Evolutionary conservation across 2,329 filamentous ascomycete genomes (phyloP).

Genomic region (Phaeosphaeria sp.): DNA sequence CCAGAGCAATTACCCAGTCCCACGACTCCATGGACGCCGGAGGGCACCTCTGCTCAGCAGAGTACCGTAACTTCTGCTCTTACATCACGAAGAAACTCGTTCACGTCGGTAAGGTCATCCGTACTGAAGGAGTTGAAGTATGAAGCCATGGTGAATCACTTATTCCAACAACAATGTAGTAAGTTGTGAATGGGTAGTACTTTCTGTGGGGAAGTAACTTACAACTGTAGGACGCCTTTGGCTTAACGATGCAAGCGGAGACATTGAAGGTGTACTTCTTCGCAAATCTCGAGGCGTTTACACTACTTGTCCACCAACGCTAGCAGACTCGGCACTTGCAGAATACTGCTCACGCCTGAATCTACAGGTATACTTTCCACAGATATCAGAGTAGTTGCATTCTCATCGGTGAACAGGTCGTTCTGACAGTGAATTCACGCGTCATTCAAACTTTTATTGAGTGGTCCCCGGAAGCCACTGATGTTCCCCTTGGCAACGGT

Average conservation of each 20-base stretch:
- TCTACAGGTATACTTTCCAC: slow-evolving; percentile 62
- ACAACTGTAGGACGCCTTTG: slow-evolving; percentile 60
- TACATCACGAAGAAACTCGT: slow-evolving; percentile 27
- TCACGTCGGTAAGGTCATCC: slow-evolving; percentile 16
- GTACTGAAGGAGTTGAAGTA: slow-evolving; percentile 72
- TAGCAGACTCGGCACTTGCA: slow-evolving; percentile 69
- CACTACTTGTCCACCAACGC: slow-evolving; percentile 72
- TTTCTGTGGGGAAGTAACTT: background rate
- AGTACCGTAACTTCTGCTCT: slow-evolving; percentile 16
- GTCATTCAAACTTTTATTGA: slow-evolving; percentile 80
- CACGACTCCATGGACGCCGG: slow-evolving; percentile 15
- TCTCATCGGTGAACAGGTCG: slow-evolving; percentile 59
- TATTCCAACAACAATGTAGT: slow-evolving; percentile 79
- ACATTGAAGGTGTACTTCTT: slow-evolving; percentile 61
- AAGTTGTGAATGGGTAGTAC: slow-evolving; percentile 2
- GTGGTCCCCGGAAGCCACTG: slow-evolving; percentile 74
- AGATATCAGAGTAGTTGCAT: background rate
- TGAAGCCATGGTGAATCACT: slow-evolving; percentile 83
- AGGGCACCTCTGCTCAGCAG: slow-evolving; percentile 9
- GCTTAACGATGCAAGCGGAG: slow-evolving; percentile 68
- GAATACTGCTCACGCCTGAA: slow-evolving; percentile 72
- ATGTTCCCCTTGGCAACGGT: slow-evolving; percentile 78
- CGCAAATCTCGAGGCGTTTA: slow-evolving; percentile 74
- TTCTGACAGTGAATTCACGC: slow-evolving; percentile 81
- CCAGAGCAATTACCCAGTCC: slow-evolving; percentile 20